Base-by-base conservation (phyloP, 164 flowering plant species). In the Brasenia schreberi region DNA sequence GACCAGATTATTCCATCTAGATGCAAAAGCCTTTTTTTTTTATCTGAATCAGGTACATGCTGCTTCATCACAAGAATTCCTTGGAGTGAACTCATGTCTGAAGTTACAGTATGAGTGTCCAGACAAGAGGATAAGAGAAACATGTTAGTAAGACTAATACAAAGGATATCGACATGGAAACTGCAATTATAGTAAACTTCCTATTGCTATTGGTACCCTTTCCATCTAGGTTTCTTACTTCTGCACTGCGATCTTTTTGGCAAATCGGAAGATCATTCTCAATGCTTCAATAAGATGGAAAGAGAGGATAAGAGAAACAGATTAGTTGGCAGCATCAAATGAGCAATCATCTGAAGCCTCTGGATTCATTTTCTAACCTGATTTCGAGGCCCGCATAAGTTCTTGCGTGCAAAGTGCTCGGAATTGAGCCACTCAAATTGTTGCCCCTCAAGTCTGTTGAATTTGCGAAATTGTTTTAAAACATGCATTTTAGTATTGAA, bases 11-110 rank as follows among this genome's bases (percentile, higher is more conserved):
- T 66, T 82, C 96, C 96, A 91, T 77, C 88, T 79, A 19, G 93
- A 77, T 44, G 73, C 39, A 64, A 94, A 88, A 2, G 66, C 81
- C 58, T n/a, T n/a, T 65, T 81, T 71, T 88, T 91, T 66, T 67
- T 69, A 63, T 76, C 72, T 2, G 99, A 86, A 77, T 89, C 89
- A 10, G 82, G 79, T 2, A 85, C 78, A 73, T 94, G 96, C n/a
- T 77, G 90, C 6, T 96, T 90, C 73, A 94, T 63, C 52, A 69
- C 70, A 66, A 94, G 75, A 74, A 89, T 88, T 69, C 99, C 99
- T 80, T 91, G 97, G 70, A 91, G 68, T 9, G 75, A 43, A 43
- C 84, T 81, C 77, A 79, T 75, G 19, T 78, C 81, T 4, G 68
- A 61, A 5, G 84, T 78, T 11, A 80, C 77, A 12, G 85, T 67